Base-by-base conservation (phyloP, 1,139 yeast genomes). In the Pneumocystis carinii region DNA sequence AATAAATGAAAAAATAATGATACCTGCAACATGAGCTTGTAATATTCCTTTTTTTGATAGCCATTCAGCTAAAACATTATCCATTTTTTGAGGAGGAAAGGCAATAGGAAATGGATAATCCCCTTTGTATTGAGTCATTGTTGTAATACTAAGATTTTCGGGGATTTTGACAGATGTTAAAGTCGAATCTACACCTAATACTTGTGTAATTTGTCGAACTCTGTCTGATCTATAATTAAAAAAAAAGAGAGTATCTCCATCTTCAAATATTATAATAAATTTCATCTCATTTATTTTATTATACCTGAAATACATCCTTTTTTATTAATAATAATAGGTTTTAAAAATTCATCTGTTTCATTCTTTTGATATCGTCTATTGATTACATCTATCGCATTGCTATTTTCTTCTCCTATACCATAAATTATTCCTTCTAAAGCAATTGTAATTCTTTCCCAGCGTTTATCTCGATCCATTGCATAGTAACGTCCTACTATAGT, bases 401-500 rank as follows among this genome's bases (percentile, higher is more conserved):
- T 62, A 64, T 64, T 64, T 56, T 60, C 62, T 57, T 57, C 66
- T 39, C 48, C 56, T 61, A 59, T 61, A 39, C 66, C 66, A 24
- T 48, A n/a, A 27, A 64, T 39, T 36, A 67, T 59, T 17, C 64
- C 67, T 63, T 66, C 65, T 64, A 67, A 35, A 15, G 68, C 68
- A 14, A 59, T 58, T 62, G 66, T 67, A 41, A 67, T 68, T 12
- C 68, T 68, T 14, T 66, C 68, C 68, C 68, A 67, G 41, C 68
- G 65, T 59, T 66, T 66, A 59, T 67, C 68, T n/a, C 68, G 68
- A 62, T 67, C 68, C 68, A 67, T 67, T 41, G 68, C 68, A 55
- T 66, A 67, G 64, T 67, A 67, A 12, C 68, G 63, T 38, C 68
- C 68, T 24, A 67, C 67, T 36, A 67, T 65, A 8, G 68, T 66